Base-by-base conservation (phyloP, 805 yeast genomes). In the Deakozyma indianensis region DNA sequence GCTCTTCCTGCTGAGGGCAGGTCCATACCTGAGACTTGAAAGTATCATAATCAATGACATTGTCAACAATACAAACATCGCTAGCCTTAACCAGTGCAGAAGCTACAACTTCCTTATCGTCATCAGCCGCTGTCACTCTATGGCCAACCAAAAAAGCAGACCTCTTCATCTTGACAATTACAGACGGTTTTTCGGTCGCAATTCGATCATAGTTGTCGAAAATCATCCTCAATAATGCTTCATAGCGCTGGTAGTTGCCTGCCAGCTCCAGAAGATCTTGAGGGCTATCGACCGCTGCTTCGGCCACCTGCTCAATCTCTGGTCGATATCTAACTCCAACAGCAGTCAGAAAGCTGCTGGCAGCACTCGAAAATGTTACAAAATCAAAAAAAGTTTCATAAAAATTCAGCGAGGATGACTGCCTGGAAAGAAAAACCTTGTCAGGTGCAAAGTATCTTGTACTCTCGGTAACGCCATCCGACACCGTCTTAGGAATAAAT, bases 261-360 rank as follows among this genome's bases (percentile, higher is more conserved):
- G 61, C 58, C 42, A 56, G 50, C 3, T 46, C 44, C 38, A 49
- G 54, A 45, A 53, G 54, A 11, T 51, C 48, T 4, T 44, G 25
- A 2, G 67, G 62, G 18, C 53, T 51, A 1, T 52, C 46, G 2
- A 55, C 56, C 1, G 56, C 50, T 15, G 52, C 46, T 18, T 45
- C 43, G 2, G 60, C 64, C 3, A 63, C 49, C 43, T 65, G 66
- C 1, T 46, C 25, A 2, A 56, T 43, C n/a, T 51, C 52, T 1
- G 69, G 70, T 29, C 53, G 49, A 20, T 56, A 55, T 3, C 63
- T 47, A 2, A 64, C 60, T 1, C 69, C 68, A 15, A 64, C 47
- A 3, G 44, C 45, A 14, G 45, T 44, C 23, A 65, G 48, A 46
- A 65, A 65, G 1, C 65, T 61, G 15, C 43, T 45, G 3, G 65